Evolutionary conservation across 371 early-diverging fungal genomes (phyloP).

Genomic region (Mortierella sp.): DNA sequence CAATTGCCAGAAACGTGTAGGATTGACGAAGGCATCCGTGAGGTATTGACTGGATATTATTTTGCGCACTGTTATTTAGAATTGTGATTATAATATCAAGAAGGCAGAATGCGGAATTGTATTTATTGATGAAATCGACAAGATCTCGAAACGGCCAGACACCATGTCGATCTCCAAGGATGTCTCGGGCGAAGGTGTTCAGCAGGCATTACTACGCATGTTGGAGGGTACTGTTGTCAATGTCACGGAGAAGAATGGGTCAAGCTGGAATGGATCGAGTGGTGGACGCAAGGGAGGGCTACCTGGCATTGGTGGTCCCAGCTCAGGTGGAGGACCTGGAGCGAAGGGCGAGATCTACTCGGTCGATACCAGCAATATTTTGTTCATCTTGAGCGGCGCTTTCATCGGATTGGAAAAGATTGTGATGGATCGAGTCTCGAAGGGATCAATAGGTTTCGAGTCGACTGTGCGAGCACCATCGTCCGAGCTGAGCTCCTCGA

Average conservation of each 20-base stretch:
- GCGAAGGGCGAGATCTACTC: constrained; percentile 81
- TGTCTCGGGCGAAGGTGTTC: constrained; percentile 95
- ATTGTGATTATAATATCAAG: constrained; percentile 87
- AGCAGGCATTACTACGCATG: constrained; percentile 89
- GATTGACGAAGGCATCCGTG: no score
- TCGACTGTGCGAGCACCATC: constrained; percentile 60
- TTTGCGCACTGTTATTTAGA: constrained; percentile 57
- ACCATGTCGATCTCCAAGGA: constrained; percentile 83
- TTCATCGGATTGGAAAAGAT: constrained; percentile 91
- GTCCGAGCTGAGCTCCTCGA: constrained; percentile 32
- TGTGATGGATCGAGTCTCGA: constrained; percentile 78
- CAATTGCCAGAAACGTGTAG: no score
- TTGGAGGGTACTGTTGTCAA: constrained; percentile 90
- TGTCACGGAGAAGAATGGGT: constrained; percentile 84
- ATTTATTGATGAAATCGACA: constrained; percentile 95
- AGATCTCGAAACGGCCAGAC: constrained; percentile 84
- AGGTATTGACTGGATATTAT: no score
- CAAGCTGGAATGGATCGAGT: constrained; percentile 52
- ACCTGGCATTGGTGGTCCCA: constrained; percentile 60
- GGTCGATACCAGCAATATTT: constrained; percentile 91
- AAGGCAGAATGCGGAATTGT: constrained; percentile 91
- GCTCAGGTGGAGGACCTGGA: constrained; percentile 57
- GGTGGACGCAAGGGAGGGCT: constrained; percentile 55
- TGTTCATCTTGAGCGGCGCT: constrained; percentile 92
- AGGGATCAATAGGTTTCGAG: constrained; percentile 85